These are phyloP conservation scores for Colletotrichum lindemuthianum DNA, from an alignment of 2,329 filamentous ascomycete species.

Conservation along the genomic window DNA sequence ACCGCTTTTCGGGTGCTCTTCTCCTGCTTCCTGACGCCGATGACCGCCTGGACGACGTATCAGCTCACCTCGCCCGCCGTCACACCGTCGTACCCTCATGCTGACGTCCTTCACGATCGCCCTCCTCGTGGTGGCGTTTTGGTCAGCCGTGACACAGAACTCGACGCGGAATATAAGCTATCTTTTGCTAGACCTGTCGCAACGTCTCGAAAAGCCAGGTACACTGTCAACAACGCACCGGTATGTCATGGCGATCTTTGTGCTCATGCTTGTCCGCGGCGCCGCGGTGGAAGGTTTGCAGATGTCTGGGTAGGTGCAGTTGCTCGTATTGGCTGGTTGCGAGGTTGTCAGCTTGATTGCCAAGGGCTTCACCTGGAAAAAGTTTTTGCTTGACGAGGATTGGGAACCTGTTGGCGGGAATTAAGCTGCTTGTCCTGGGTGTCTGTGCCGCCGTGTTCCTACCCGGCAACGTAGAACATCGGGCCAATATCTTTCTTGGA, in stretches of 20 bases:
- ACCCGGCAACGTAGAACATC: not conserved
- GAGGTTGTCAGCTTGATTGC: constrained; percentile 75
- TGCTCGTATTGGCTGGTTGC: constrained; percentile 76
- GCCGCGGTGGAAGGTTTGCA: constrained; percentile 76
- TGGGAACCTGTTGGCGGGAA: not conserved
- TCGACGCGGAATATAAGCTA: constrained; percentile 42
- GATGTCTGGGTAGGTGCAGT: constrained; percentile 63
- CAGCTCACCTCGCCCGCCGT: too few species aligned
- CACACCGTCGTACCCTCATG: too few species aligned
- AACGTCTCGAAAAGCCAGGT: constrained; percentile 64
- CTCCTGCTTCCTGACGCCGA: too few species aligned
- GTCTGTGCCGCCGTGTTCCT: constrained; percentile 6
- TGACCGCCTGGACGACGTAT: too few species aligned
- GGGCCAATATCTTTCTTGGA: not conserved
- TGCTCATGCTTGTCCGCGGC: constrained; percentile 71
- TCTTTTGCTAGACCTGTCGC: constrained; percentile 60
- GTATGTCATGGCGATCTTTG: constrained; percentile 71
- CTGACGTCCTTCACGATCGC: constrained; percentile 43
- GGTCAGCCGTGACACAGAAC: constrained; percentile 41
- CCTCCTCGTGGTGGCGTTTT: constrained; percentile 40
- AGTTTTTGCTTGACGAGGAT: not conserved
- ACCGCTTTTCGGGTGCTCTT: too few species aligned
- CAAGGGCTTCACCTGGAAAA: constrained; percentile 64
- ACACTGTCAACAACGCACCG: constrained; percentile 63
- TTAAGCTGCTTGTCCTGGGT: not conserved